Conservation (phyloP, 2,329 filamentous ascomycete species). For the Akanthomyces uredinophilus region DNA sequence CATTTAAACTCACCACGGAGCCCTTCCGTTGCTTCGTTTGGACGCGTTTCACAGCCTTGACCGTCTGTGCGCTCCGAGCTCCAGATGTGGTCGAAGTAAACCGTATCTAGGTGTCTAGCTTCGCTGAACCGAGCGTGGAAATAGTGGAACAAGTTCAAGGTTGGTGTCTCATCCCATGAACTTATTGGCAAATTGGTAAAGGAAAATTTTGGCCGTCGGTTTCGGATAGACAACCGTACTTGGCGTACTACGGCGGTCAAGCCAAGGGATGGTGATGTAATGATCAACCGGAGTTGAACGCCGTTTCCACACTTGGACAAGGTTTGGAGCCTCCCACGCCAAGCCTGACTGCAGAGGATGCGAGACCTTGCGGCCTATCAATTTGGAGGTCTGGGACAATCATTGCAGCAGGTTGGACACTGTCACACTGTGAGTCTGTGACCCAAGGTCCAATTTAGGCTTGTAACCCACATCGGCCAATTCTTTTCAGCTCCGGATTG, state of each 20-base stretch:
- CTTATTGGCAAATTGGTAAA: too few relatives aligned
- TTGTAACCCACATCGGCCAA: neutral
- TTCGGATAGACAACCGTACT: neutral
- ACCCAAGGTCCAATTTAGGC: neutral
- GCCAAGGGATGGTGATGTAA: conserved; percentile 9
- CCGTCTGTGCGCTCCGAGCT: neutral
- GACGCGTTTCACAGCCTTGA: neutral
- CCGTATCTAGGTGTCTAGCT: too few relatives aligned
- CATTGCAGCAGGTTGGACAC: neutral
- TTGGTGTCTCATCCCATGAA: neutral
- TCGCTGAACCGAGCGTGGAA: neutral
- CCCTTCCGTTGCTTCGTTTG: neutral
- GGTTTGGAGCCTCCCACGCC: conserved; percentile 8
- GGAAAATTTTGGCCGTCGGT: neutral
- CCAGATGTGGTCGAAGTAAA: neutral
- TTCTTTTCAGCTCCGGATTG: neutral
- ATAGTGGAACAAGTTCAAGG: neutral
- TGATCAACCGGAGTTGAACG: conserved; percentile 3
- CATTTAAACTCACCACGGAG: neutral
- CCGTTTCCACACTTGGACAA: conserved; percentile 2
- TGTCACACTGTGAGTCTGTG: too few relatives aligned
- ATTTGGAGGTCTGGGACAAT: neutral
- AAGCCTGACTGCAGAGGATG: neutral
- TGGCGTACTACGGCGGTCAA: too few relatives aligned
- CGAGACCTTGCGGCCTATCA: neutral